A percentile compares a stretch with the other conserved stretches of the same genome.
Evolutionary conservation across 2,329 filamentous ascomycete species (phyloP).

Genomic region (Lecanosticta acicola): DNA sequence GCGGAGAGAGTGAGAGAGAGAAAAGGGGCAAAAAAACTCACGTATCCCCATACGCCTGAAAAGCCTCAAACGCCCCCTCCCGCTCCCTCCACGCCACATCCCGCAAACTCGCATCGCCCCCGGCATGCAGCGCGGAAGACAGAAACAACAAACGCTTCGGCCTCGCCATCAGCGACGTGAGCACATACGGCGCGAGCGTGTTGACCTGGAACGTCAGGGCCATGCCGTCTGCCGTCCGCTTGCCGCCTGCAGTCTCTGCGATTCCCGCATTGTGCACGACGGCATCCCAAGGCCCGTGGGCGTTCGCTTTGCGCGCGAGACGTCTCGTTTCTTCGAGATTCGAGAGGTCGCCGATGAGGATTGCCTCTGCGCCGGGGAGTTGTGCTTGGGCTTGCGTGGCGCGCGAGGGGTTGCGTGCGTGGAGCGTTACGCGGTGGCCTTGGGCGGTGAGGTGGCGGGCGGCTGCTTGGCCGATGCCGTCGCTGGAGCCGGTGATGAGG

Average conservation of each 20-base stretch:
- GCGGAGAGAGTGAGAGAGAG: no score
- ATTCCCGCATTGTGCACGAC: conserved; percentile 56
- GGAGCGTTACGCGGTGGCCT: conserved; percentile 53
- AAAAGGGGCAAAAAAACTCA: neutral
- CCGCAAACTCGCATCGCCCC: conserved; percentile 41
- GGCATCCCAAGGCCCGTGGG: conserved; percentile 48
- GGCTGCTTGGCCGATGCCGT: conserved; percentile 51
- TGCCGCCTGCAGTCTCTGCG: conserved; percentile 36
- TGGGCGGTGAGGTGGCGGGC: conserved; percentile 47
- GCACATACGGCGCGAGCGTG: conserved; percentile 53
- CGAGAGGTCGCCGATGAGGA: conserved; percentile 51
- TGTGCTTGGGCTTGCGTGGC: conserved; percentile 44
- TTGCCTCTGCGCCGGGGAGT: conserved; percentile 48
- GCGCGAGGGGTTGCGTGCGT: conserved; percentile 52
- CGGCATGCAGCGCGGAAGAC: conserved; percentile 47
- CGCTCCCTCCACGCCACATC: conserved; percentile 38
- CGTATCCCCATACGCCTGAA: neutral
- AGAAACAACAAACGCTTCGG: conserved; percentile 50
- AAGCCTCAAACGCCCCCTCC: conserved; percentile 5
- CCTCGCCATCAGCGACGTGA: conserved; percentile 47
- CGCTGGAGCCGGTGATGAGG: conserved; percentile 54
- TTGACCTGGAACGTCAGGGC: conserved; percentile 52
- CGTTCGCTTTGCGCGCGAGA: conserved; percentile 49
- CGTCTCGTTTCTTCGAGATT: conserved; percentile 47
- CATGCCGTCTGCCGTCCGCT: conserved; percentile 42